phyloP scores from a whole-genome alignment of 2,329 filamentous ascomycete species.

The Cercospora beticola region DNA sequence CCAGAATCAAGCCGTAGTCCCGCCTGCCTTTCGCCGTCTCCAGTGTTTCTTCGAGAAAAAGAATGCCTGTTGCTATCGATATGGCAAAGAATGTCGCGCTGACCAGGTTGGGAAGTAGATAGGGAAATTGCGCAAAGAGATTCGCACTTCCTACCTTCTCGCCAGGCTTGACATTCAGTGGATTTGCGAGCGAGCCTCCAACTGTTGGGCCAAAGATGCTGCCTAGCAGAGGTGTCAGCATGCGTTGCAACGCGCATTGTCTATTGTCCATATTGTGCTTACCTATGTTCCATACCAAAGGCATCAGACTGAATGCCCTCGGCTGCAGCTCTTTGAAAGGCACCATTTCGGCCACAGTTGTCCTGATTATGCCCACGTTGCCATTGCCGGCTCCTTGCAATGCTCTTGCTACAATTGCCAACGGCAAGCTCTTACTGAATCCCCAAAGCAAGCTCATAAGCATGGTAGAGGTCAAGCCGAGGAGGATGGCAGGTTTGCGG shows the following conservation, averaged over 20 bases:
- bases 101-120: constrained; percentile 79
- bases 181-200: constrained; percentile 82
- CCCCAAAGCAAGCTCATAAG: constrained; percentile 78
- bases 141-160: constrained; percentile 46
- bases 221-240: constrained; percentile 37
- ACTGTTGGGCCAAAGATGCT: constrained; percentile 85
- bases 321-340: constrained; percentile 84
- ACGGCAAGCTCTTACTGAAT: constrained; percentile 72
- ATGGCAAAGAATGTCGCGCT: constrained; percentile 73
- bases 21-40: constrained; percentile 64
- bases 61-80: constrained; percentile 68
- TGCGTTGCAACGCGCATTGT: neutral
- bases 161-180: constrained; percentile 69
- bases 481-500: constrained; percentile 76
- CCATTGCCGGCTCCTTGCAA: constrained; percentile 84
- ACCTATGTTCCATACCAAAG: constrained; percentile 79
- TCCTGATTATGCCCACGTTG: constrained; percentile 76
- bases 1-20: constrained; percentile 76
- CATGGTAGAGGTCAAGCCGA: constrained; percentile 76
- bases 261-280: neutral
- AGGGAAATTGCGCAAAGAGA: constrained; percentile 76
- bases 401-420: constrained; percentile 75
- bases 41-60: constrained; percentile 87
- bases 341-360: constrained; percentile 87
- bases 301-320: constrained; percentile 89